phyloP scores from a whole-genome alignment of 331 rosid species.

The Pyrus hybrid region DNA sequence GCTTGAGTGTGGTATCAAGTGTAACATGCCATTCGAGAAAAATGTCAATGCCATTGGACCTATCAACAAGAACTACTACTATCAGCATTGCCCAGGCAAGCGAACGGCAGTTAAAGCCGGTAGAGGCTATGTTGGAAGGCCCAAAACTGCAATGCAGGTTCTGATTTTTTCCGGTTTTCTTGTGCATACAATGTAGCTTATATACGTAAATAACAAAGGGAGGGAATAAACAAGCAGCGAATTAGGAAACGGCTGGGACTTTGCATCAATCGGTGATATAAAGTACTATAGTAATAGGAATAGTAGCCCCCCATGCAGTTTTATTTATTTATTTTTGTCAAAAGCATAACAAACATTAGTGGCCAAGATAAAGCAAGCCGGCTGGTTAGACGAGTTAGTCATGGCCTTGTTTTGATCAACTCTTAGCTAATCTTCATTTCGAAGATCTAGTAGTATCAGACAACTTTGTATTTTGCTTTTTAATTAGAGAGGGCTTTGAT shows the following conservation, averaged over 20 bases:
- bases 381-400: slow-evolving; percentile 2
- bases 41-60: slow-evolving; percentile 32
- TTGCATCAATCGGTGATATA: slow-evolving; percentile 2
- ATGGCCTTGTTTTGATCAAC: slow-evolving; percentile 12
- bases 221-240: not conserved
- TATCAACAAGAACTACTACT: slow-evolving; percentile 21
- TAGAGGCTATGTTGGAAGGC: slow-evolving; percentile 15
- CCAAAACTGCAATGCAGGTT: not conserved
- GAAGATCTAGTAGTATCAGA: not conserved
- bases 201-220: slow-evolving; percentile 6
- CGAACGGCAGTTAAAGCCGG: not conserved
- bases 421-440: not conserved
- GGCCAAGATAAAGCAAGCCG: slow-evolving; percentile 8
- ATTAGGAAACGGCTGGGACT: not conserved
- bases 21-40: slow-evolving; percentile 73
- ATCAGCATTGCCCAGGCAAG: slow-evolving; percentile 6
- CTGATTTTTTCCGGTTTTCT: not conserved
- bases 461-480: not conserved
- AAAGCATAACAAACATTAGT: not conserved
- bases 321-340: not conserved
- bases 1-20: slow-evolving; percentile 31
- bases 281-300: not conserved
- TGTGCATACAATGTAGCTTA: not conserved
- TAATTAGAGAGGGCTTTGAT: not conserved
- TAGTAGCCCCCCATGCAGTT: not conserved